Conservation (phyloP, 768 basidiomycete species). For the Tylopilus sp. region DNA sequence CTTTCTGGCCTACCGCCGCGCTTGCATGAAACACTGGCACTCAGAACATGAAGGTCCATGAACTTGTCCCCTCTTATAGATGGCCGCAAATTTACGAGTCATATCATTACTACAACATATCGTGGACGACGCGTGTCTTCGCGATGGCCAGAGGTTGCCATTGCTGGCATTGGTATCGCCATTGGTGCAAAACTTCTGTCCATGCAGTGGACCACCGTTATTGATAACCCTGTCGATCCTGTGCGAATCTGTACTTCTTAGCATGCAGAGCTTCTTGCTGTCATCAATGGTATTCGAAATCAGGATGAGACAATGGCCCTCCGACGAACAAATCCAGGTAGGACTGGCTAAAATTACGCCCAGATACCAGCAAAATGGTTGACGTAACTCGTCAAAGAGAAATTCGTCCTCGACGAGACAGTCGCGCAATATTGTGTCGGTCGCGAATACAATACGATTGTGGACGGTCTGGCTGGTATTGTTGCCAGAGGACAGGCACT, state of each 20-base stretch:
- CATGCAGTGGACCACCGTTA: constrained; percentile 17
- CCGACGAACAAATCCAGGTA: background rate
- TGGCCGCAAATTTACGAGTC: constrained; percentile 3
- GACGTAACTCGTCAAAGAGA: background rate
- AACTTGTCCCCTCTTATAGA: too few relatives aligned
- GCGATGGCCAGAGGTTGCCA: constrained; percentile 16
- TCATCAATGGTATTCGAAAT: background rate
- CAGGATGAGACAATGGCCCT: background rate
- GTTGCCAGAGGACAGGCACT: background rate
- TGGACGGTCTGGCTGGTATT: background rate
- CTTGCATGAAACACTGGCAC: background rate
- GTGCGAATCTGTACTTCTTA: constrained; percentile 17
- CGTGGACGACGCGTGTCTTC: background rate
- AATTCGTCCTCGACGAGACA: background rate
- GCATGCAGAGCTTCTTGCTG: background rate
- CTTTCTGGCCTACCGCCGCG: background rate
- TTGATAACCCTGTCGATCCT: constrained; percentile 19
- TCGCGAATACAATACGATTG: background rate
- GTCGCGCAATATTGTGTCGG: background rate
- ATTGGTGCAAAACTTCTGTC: constrained; percentile 7
- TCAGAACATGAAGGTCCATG: too few relatives aligned
- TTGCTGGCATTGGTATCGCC: constrained; percentile 25
- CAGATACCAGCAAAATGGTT: background rate
- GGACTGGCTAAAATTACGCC: background rate
- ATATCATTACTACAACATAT: constrained; percentile 15